A percentile compares a stretch with the other conserved stretches of the same genome.
phyloP scores from a whole-genome alignment of 177 flowering plant species.

The Telopea speciosissima region DNA sequence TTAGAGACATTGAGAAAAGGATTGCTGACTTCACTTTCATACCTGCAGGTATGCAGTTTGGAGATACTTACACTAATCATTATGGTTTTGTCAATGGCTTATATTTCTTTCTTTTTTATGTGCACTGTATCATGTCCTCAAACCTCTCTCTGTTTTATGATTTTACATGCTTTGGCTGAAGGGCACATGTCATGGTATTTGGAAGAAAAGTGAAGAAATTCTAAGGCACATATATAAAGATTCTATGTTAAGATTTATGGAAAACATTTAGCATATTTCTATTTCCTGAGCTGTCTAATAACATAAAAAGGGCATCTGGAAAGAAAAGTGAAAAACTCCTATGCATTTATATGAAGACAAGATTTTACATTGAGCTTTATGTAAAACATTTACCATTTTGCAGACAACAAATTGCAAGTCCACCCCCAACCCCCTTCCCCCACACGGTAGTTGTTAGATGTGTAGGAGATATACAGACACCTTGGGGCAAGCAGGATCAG shows the following conservation, averaged over 20 bases:
- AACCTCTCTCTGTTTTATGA: neutral
- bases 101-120: neutral
- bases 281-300: neutral
- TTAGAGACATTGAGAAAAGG: slow-evolving; percentile 79
- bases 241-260: neutral
- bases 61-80: neutral
- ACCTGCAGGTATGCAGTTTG: slow-evolving; percentile 68
- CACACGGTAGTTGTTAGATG: no score
- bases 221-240: neutral
- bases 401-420: neutral
- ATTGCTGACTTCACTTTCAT: slow-evolving; percentile 86
- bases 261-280: neutral
- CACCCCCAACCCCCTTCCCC: no score
- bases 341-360: no score
- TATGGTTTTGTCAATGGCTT: neutral
- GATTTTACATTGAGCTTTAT: no score
- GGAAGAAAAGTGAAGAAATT: neutral
- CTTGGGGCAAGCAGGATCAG: no score
- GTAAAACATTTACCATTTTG: no score
- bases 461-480: no score
- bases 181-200: neutral
- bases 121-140: neutral
- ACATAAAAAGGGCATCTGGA: neutral
- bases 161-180: neutral
- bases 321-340: no score